These are phyloP conservation scores for Trametes cinnabarina DNA, from an alignment of 768 basidiomycete species.

Conservation along the genomic window DNA sequence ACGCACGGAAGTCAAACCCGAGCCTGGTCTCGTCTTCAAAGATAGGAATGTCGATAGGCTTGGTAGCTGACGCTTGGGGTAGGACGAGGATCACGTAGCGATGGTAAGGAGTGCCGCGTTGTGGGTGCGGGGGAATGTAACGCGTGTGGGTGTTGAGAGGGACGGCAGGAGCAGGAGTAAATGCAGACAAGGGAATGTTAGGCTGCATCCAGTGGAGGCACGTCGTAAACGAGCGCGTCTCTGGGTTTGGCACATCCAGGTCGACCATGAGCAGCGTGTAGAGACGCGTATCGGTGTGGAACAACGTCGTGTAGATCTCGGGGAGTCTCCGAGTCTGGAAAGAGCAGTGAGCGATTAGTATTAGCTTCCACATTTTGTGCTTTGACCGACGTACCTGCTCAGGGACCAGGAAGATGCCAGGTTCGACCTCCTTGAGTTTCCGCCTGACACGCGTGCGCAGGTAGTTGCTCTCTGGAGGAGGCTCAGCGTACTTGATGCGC, in stretches of 20 bases:
- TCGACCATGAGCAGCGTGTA: constrained; percentile 92
- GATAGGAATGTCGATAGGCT: constrained; percentile 28
- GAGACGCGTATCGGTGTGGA: constrained; percentile 74
- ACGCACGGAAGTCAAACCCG: constrained; percentile 66
- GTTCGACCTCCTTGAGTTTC: constrained; percentile 51
- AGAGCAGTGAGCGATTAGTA: not conserved
- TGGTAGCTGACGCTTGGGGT: constrained; percentile 51
- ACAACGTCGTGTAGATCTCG: constrained; percentile 67
- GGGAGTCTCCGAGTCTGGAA: constrained; percentile 64
- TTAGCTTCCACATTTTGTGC: too few relatives aligned
- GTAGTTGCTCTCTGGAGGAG: constrained; percentile 28
- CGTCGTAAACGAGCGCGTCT: constrained; percentile 59
- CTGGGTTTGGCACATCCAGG: constrained; percentile 82
- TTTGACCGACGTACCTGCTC: constrained; percentile 65
- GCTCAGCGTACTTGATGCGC: constrained; percentile 54
- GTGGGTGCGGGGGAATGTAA: constrained; percentile 91
- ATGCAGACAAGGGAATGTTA: constrained; percentile 74
- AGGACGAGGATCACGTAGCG: constrained; percentile 81
- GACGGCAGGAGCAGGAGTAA: constrained; percentile 41
- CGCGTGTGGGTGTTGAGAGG: constrained; percentile 53
- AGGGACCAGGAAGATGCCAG: constrained; percentile 66
- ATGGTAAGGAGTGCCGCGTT: constrained; percentile 85
- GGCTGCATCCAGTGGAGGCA: constrained; percentile 88
- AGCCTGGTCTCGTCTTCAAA: constrained; percentile 38
- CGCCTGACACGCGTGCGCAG: constrained; percentile 28